Evolutionary conservation across 768 basidiomycete genomes (phyloP), one percentile per base, ranked within the genome.

Genomic region (Sutorius australiensis): DNA sequence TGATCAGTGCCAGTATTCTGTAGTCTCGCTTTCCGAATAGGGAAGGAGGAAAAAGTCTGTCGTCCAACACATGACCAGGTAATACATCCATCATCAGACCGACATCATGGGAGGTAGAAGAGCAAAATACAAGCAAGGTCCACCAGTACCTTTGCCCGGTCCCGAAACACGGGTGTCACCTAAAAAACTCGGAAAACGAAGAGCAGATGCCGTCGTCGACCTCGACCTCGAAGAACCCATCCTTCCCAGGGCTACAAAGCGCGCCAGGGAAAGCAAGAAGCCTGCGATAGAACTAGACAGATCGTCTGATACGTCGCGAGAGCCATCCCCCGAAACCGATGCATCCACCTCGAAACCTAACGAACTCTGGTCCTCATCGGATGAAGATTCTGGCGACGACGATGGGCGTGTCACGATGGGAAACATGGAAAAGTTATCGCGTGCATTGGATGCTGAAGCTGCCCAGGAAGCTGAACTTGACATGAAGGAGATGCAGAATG

Each of bases 351-450:
- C 54, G 16, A 47, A 54, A 28, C 59, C 61, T 34, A 58, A 67
- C 39, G 41, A 53, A 17, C 48, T 66, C 21, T 65, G 63, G 63
- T 78, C 78, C 7, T 75, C 78, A 16, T 72, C 75, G 38, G 72
- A 65, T 1, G 70, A 67, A 30, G 75, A 75, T 10, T 75, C 75
- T 6, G 77, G 72, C 7, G 78, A 77, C n/a, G 75, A 76, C 42
- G 77, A 75, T 8, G 79, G 78, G 12, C 86, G 75, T 47, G 71
- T 85, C 32, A 93, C 90, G 7, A 83, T 83, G 71, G 80, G 79
- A 24, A 93, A 92, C 62, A 90, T 93, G 79, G 91, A 88, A 57
- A 80, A 83, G 34, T 84, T 83, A 27, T 92, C 91, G 41, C 82
- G 82, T 50, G 88, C 87, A 47, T 70, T 92, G 46, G 91, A 93